Conservation (phyloP, 2,329 filamentous ascomycete genomes). For the Sclerotinia sclerotiorum region DNA sequence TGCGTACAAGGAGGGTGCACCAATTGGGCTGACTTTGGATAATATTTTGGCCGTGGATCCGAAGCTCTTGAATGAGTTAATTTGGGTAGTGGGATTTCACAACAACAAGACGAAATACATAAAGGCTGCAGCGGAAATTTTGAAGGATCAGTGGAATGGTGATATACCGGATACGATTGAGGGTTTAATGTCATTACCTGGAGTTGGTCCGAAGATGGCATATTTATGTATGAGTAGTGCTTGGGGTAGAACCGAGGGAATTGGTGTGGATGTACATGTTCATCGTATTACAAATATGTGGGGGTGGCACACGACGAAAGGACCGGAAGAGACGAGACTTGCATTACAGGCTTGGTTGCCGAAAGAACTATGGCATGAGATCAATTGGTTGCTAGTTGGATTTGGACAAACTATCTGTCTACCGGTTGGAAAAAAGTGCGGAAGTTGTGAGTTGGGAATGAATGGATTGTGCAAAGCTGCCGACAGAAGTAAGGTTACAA, state of each 20-base stretch:
- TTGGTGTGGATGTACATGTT: constrained; percentile 68
- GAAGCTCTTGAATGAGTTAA: constrained; percentile 60
- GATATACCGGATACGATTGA: constrained; percentile 68
- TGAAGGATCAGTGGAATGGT: constrained; percentile 57
- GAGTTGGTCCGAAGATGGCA: constrained; percentile 75
- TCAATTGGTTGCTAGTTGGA: constrained; percentile 72
- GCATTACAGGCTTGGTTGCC: constrained; percentile 67
- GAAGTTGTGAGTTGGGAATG: constrained; percentile 78
- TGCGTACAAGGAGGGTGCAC: constrained; percentile 37
- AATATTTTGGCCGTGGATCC: constrained; percentile 62
- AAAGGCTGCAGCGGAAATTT: constrained; percentile 61
- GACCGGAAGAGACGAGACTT: constrained; percentile 65
- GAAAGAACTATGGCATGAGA: constrained; percentile 69
- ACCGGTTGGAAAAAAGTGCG: constrained; percentile 68
- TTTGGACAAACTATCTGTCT: constrained; percentile 70
- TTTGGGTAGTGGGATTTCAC: constrained; percentile 70
- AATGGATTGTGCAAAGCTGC: constrained; percentile 74
- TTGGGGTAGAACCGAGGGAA: constrained; percentile 61
- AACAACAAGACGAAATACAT: constrained; percentile 75
- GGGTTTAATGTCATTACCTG: constrained; percentile 63
- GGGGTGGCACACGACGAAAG: constrained; percentile 67
- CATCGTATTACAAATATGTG: constrained; percentile 74
- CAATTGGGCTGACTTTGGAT: constrained; percentile 57
- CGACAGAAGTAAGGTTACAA: constrained; percentile 61
- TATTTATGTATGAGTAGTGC: constrained; percentile 69